Conservation (phyloP, 2,329 filamentous ascomycete species). For the Aspergillus tamarii region DNA sequence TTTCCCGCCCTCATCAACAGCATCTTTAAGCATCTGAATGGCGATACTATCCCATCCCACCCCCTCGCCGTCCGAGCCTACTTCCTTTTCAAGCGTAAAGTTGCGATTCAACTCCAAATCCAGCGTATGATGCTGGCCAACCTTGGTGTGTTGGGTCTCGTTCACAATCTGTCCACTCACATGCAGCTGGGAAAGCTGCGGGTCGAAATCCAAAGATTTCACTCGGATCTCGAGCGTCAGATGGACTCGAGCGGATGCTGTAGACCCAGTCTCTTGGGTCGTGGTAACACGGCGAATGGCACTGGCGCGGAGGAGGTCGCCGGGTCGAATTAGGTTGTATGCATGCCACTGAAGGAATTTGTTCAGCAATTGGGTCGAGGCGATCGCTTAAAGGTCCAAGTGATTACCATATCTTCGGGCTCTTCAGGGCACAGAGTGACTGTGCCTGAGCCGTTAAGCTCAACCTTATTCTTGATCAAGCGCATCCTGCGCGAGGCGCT, state of each 20-base stretch:
- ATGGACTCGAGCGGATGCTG: conserved; percentile 65
- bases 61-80: conserved; percentile 49
- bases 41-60: conserved; percentile 88
- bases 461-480: conserved; percentile 68
- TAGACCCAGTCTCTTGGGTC: conserved; percentile 61
- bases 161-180: conserved; percentile 67
- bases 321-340: conserved; percentile 71
- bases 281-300: conserved; percentile 70
- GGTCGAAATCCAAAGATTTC: conserved; percentile 69
- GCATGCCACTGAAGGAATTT: conserved; percentile 64
- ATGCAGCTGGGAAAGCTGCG: conserved; percentile 68
- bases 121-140: conserved; percentile 70
- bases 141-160: conserved; percentile 69
- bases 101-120: conserved; percentile 86
- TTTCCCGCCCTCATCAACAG: conserved; percentile 68
- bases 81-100: conserved; percentile 83
- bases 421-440: conserved; percentile 72
- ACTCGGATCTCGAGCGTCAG: conserved; percentile 67
- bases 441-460: conserved; percentile 66
- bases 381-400: background rate
- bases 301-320: conserved; percentile 66
- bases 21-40: conserved; percentile 74
- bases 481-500: conserved; percentile 55
- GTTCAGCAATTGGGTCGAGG: conserved; percentile 4
- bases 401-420: conserved; percentile 71